Evolutionary conservation across 176 grass and related monocot genomes (phyloP).

Genomic region (Triticum dicoccoides): DNA sequence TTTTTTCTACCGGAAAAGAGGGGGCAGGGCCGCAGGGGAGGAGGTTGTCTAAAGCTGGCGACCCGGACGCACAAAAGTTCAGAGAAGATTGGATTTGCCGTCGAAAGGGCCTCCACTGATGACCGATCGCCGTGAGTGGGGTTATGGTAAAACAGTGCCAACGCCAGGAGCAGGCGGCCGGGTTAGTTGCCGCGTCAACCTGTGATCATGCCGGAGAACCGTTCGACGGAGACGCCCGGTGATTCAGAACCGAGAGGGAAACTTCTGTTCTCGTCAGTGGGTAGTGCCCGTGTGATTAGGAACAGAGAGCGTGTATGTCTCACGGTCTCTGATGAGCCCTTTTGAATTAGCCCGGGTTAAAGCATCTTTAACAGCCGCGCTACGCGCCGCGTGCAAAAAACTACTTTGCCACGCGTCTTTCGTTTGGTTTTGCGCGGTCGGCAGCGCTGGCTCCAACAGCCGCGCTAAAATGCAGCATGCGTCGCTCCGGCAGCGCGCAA

Average conservation of each 20-base stretch:
- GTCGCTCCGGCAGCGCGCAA: too few species aligned
- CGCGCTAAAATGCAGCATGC: too few species aligned
- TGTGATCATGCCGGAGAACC: not conserved
- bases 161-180: not conserved
- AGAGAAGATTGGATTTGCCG: not conserved
- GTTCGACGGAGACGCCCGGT: not conserved
- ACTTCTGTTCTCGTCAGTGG: not conserved
- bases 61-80: not conserved
- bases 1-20: not conserved
- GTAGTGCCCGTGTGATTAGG: too few species aligned
- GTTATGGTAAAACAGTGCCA: slow-evolving; percentile 11
- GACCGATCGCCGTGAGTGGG: slow-evolving; percentile 10
- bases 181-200: not conserved
- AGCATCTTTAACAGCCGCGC: too few species aligned
- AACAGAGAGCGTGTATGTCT: too few species aligned
- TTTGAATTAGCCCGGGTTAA: too few species aligned
- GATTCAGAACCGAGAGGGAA: not conserved
- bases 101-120: not conserved
- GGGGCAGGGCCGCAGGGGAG: not conserved
- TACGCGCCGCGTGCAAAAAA: too few species aligned
- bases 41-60: not conserved
- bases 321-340: too few species aligned
- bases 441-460: too few species aligned
- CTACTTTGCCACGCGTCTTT: too few species aligned
- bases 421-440: too few species aligned